Conservation (phyloP, 2,329 filamentous ascomycete genomes). For the Monosporascus cannonballus region DNA sequence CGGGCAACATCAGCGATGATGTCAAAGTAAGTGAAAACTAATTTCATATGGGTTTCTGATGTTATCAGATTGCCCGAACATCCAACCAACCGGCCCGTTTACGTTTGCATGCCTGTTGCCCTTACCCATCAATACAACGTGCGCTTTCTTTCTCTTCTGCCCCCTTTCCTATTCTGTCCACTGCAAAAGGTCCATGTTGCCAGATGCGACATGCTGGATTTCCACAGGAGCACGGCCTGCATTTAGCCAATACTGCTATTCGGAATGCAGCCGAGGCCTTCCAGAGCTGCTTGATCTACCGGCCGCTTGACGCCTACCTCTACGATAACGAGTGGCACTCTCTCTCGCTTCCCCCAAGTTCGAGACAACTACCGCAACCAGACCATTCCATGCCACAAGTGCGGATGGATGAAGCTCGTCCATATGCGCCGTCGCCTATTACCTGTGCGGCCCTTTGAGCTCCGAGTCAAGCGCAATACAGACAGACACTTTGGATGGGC, state of each 20-base stretch:
- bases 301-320: background rate
- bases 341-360: background rate
- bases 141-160: background rate
- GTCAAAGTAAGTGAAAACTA: slow-evolving; percentile 46
- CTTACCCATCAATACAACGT: background rate
- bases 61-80: background rate
- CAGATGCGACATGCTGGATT: background rate
- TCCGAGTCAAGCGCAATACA: background rate
- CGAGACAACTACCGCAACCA: background rate
- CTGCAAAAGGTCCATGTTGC: background rate
- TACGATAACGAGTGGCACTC: background rate
- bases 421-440: background rate
- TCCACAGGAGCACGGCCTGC: background rate
- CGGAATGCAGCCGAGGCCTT: background rate
- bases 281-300: background rate
- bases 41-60: background rate
- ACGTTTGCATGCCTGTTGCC: background rate
- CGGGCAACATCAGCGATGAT: slow-evolving; percentile 57
- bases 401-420: background rate
- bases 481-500: background rate
- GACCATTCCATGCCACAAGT: background rate
- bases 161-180: background rate
- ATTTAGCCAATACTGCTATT: background rate
- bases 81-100: background rate
- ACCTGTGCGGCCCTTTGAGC: background rate